Evolutionary conservation across 2,329 filamentous ascomycete species (phyloP), one percentile per base, ranked within the genome.

Genomic region (Penicillium sp.): DNA sequence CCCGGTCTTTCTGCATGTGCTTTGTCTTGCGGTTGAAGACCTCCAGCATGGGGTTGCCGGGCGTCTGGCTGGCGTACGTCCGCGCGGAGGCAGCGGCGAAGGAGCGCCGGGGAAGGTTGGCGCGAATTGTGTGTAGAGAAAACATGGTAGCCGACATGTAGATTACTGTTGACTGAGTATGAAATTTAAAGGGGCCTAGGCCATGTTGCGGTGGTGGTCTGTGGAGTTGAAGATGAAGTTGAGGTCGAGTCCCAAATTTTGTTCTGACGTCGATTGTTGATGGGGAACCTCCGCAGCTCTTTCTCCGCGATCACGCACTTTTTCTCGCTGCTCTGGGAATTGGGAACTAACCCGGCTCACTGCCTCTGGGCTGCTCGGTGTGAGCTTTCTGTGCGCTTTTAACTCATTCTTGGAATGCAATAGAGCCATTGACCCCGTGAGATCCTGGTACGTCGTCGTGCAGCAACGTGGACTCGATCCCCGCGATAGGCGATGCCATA

Each of bases 1-100:
- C 88, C 56, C 93, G 84, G 72, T 97, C 91, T 71, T 90, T 95
- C 70, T 99, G 94, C 45, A 94, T 76, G 79, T 89, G 92, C 79
- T 99, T 99, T 21, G 86, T 84, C 62, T 83, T 83, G 56, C 86
- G 84, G 74, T 95, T 95, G 83, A 99, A 99, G 71, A 99, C 89
- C 62, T 96, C 87, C 62, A 95, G 85, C 34, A 86, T 84, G 24
- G 91, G 89, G 38, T 85, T 84, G 54, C 90, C 89, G 2, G 89
- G 80, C 18, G 89, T 81, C 73, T 91, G 87, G 53, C 89, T 83
- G 47, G 93, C 92, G 74, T 94, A 96, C 52, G 74, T 76, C 53
- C 88, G 66, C 29, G 58, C 50, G 41, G 49, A 47, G 26, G 43
- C 47, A 48, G 48, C 43, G 34, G 48, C 38, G 42, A 58, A 39